Evolutionary conservation across 2,329 filamentous ascomycete species (phyloP).

Genomic region (Stachybotrys elegans): DNA sequence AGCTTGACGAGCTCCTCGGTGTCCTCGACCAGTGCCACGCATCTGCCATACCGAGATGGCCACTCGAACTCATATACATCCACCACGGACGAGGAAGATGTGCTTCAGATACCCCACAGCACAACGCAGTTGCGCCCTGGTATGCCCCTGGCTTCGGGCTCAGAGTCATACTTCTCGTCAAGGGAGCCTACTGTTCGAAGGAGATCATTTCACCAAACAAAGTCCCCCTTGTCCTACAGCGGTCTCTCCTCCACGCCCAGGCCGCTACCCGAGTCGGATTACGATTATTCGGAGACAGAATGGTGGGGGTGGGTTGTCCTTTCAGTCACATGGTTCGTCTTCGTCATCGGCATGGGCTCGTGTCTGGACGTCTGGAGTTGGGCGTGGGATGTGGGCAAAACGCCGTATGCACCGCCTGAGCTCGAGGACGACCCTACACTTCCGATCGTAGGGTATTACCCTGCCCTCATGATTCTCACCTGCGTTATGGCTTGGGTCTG

Average conservation of each 20-base stretch:
- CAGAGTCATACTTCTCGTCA: constrained; percentile 58
- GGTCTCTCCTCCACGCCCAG: constrained; percentile 45
- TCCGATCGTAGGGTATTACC: constrained; percentile 96
- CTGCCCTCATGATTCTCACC: constrained; percentile 86
- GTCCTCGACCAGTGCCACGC: constrained; percentile 12
- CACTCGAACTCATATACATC: constrained; percentile 39
- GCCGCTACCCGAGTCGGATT: constrained; percentile 50
- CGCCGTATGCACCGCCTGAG: constrained; percentile 90
- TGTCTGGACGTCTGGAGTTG: constrained; percentile 95
- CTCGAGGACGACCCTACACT: constrained; percentile 91
- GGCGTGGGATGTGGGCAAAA: constrained; percentile 98
- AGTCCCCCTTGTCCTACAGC: constrained; percentile 55
- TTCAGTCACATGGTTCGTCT: constrained; percentile 87
- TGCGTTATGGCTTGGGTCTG: constrained; percentile 98
- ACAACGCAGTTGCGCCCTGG: constrained; percentile 37
- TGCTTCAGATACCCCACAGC: constrained; percentile 56
- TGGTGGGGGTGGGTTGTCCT: constrained; percentile 98
- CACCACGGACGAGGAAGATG: constrained; percentile 81
- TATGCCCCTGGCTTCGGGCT: constrained; percentile 47
- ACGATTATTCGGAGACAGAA: constrained; percentile 92
- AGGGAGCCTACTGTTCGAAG: constrained; percentile 37
- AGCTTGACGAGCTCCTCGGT: constrained; percentile 13
- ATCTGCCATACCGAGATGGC: constrained; percentile 14
- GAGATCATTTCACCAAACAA: constrained; percentile 46
- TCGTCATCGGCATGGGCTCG: constrained; percentile 94